Evolutionary conservation across 495 filamentous ascomycete genomes (phyloP).

Genomic region (Penicillium riverlandense): DNA sequence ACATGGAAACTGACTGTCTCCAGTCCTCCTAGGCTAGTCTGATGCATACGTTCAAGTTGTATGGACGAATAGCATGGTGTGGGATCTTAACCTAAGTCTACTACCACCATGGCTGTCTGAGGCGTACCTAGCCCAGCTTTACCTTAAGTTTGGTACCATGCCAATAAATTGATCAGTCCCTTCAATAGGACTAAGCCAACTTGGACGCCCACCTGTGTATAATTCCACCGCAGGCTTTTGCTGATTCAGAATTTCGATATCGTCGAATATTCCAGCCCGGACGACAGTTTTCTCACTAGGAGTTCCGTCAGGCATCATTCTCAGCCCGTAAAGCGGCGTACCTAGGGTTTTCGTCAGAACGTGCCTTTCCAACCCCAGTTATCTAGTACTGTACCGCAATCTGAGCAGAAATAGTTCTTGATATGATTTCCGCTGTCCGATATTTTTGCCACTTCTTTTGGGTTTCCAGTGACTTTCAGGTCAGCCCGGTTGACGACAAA

Average conservation of each 20-base stretch:
- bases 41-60: no score
- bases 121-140: no score
- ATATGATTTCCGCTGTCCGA: conserved; percentile 29
- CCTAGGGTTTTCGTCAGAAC: conserved; percentile 15
- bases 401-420: conserved; percentile 29
- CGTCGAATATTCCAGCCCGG: conserved; percentile 30
- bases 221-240: conserved; percentile 22
- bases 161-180: conserved; percentile 22
- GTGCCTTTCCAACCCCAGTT: neutral
- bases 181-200: conserved; percentile 20
- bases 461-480: conserved; percentile 20
- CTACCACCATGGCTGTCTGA: no score
- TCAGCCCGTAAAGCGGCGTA: conserved; percentile 25
- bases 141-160: conserved; percentile 5
- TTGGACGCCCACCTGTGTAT: conserved; percentile 15
- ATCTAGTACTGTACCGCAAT: conserved; percentile 24
- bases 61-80: no score
- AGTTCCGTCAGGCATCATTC: conserved; percentile 9
- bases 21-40: no score
- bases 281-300: conserved; percentile 15
- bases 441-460: conserved; percentile 23
- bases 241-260: conserved; percentile 13
- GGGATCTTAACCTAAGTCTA: no score
- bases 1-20: no score
- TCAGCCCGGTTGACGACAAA: conserved; percentile 18